Base-by-base conservation (phyloP, 352 stramenopile genomes). In the Phytophthora multivora region DNA sequence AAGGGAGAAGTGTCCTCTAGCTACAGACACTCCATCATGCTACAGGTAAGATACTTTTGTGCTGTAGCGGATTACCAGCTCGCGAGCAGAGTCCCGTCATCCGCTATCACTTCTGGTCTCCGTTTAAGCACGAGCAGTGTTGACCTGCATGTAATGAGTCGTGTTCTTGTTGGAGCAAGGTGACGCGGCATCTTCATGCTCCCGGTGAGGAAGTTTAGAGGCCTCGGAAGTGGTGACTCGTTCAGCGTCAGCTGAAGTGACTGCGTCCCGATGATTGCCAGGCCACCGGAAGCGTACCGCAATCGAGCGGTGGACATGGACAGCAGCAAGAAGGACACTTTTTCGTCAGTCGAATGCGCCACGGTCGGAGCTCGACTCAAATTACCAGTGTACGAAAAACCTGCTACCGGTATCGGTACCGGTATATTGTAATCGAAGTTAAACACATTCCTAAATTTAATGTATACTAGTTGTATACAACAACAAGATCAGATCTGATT, bases 211-310 rank as follows among this genome's bases (percentile, higher is more conserved):
- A 12, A 46, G 23, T 4, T 41, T 25, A 59, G 59, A 31, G 41
- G 8, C 3, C 13, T 33, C 11, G 28, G 28, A 21, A 12, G 23
- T n/a, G 18, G 23, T 63, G 60, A 63, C 39, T 31, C 42, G 43
- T 30, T 54, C 31, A 18, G 30, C 46, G 60, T 63, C 59, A 21
- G 10, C 21, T 31, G 28, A 45, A 33, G 21, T 21, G 35, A 36
- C 12, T 16, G 16, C 15, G 2, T 15, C 41, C 38, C 33, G n/a
- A 31, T 28, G 59, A 63, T 69, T 69, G 59, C 38, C 53, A 64
- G 61, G 60, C 28, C 53, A 54, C 53, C 31, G 30, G 53, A 59
- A 69, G 61, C 61, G 61, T 69, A 69, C 61, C 61, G 31, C 47
- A 64, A 69, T 64, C 53, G 19, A 4, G 5, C 16, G 28, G 28